Conservation (phyloP, 148 eudicot genomes). For the Spergularia marina region DNA sequence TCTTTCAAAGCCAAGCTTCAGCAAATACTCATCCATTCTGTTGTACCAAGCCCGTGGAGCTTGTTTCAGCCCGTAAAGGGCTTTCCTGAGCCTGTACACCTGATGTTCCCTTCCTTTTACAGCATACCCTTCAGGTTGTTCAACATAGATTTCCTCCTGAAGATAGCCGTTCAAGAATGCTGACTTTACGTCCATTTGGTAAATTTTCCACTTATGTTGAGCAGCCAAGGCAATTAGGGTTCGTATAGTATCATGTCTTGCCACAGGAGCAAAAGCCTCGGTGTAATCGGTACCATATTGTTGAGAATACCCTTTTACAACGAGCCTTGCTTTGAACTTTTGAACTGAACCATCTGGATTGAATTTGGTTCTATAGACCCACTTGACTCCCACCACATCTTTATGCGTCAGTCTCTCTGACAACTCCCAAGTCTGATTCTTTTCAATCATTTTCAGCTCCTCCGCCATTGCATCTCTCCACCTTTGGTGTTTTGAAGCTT, state of each 20-base stretch:
- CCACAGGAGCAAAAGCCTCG: background rate
- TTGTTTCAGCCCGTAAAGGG: background rate
- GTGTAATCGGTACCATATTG: constrained; percentile 1
- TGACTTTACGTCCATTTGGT: background rate
- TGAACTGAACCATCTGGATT: background rate
- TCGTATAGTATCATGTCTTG: background rate
- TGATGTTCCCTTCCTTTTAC: background rate
- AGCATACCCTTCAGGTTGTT: background rate
- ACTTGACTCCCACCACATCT: constrained; percentile 4
- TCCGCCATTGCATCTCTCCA: background rate
- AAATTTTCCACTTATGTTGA: background rate
- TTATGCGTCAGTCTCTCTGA: background rate
- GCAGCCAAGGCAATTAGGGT: background rate
- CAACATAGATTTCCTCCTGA: background rate
- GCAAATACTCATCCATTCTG: no score
- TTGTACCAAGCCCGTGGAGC: background rate
- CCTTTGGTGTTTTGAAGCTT: background rate
- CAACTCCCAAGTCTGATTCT: background rate
- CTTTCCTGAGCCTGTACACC: background rate
- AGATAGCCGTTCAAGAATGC: background rate
- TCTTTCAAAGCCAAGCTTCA: no score
- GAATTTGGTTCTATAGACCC: background rate
- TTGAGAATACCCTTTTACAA: background rate
- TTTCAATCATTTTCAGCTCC: background rate
- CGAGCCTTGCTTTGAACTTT: background rate